Evolutionary conservation across 768 basidiomycete genomes (phyloP).

Genomic region (Boletus vermiculosoides): DNA sequence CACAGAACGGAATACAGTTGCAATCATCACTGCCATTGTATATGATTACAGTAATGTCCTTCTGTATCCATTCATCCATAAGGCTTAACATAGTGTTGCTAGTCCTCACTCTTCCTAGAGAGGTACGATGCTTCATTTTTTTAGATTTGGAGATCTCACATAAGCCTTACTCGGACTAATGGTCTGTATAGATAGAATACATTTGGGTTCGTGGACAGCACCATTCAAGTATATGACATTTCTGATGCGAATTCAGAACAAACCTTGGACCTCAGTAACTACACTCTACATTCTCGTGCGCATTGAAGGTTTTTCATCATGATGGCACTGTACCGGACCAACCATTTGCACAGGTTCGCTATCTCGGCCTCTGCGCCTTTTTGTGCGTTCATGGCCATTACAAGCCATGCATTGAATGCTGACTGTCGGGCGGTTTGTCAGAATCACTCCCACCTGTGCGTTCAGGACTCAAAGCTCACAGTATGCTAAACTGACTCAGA

Average conservation of each 20-base stretch:
- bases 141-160: neutral
- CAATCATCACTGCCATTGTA: no score
- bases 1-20: no score
- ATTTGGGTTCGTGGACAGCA: slow-evolving; percentile 2
- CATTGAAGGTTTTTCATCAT: neutral
- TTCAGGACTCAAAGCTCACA: neutral
- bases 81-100: neutral
- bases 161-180: neutral
- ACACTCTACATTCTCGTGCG: neutral
- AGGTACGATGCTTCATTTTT: neutral
- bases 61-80: no score
- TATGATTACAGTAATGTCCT: no score
- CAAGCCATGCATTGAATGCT: neutral
- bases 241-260: neutral
- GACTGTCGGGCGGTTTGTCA: neutral
- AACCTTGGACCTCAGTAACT: neutral
- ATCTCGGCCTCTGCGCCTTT: neutral
- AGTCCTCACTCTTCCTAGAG: slow-evolving; percentile 5
- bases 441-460: neutral
- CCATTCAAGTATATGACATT: neutral
- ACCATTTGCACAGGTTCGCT: slow-evolving; percentile 1
- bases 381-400: neutral
- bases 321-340: neutral
- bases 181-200: neutral
- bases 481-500: neutral